Evolutionary conservation across 441 rosid genomes (phyloP), one percentile per base, ranked within the genome.

Genomic region (Mallotus repandus): DNA sequence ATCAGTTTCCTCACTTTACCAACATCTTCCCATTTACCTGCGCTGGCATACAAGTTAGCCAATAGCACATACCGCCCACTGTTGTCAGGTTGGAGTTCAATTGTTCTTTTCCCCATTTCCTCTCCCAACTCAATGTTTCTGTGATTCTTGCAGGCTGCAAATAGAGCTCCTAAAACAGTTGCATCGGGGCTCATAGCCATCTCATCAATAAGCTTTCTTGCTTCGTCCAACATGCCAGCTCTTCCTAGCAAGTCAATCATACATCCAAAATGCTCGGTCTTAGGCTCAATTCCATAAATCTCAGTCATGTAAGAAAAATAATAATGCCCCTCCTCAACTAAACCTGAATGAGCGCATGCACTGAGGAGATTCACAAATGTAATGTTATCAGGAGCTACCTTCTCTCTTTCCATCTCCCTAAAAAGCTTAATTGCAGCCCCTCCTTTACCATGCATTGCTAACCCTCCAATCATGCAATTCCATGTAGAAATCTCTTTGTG

Each of bases 311-410:
- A 18, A 43, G 29, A 9, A 55, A 82, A 85, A n/a, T 77, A 66
- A 58, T n/a, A 19, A 14, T 69, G 69, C 13, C 88, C 81, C 58
- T 69, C 68, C 18, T 70, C 79, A 38, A 80, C 79, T 57, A 81
- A 69, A 53, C 88, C 84, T 14, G 81, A 56, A 60, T 83, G 85
- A 70, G 77, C 73, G 49, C 88, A 83, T 0, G 86, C 86, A 15
- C 82, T 77, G 3, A 85, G 70, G 71, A 83, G 72, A 49, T 79
- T 77, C 13, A 80, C 71, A 57, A 79, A 83, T 54, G 84, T 83
- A 10, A 83, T 76, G 15, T 61, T 43, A 55, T 81, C 83, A n/a
- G 86, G 85, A 53, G 68, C 69, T 32, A 71, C 43, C 57, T 32
- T 71, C 67, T 74, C n/a, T 21, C 7, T 70, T 52, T 74, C 72